Base-by-base conservation (phyloP, 306 rosid genomes). In the Notholithocarpus densiflorus region DNA sequence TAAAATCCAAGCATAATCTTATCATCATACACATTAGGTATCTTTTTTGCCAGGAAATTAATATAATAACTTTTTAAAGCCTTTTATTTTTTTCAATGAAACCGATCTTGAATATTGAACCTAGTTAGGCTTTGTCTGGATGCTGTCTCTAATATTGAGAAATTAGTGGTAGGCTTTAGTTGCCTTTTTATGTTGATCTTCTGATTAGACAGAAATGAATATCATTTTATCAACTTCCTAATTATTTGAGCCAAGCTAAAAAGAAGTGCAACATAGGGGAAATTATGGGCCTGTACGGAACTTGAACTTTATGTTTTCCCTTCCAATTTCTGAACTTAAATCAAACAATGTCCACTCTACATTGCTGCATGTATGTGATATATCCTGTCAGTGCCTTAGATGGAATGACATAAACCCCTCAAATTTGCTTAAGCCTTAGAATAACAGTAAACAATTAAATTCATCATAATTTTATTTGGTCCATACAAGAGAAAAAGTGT, bases 121-220 rank as follows among this genome's bases (percentile, higher is more conserved):
- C 31, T 73, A 71, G 72, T 56, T 68, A 78, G 65, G 53, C 71
- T 64, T 81, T 81, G 64, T 83, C 83, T 75, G 68, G 56, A 82
- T 77, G 72, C 24, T 74, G 77, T 64, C 79, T 68, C 79, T 71
- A 70, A 74, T 76, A 66, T 55, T 40, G 27, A 21, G 68, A 56
- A 81, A 76, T 29, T 61, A 73, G 65, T 75, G 59, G 45, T 43
- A 59, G 73, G 75, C 40, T 68, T 75, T 56, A 56, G n/a, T 80
- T 82, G 82, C 69, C 71, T 75, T 84, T 83, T 61, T 15, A 80
- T 73, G 78, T 71, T 29, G 77, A 72, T 79, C 56, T 79, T 87
- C 77, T 83, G 87, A 85, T 85, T 74, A 80, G 88, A 87, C 85
- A 74, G 45, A 61, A 40, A 26, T 53, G 23, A 31, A 43, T 73